phyloP scores from a whole-genome alignment of 768 basidiomycete species.

The Leccinellum luteum region DNA sequence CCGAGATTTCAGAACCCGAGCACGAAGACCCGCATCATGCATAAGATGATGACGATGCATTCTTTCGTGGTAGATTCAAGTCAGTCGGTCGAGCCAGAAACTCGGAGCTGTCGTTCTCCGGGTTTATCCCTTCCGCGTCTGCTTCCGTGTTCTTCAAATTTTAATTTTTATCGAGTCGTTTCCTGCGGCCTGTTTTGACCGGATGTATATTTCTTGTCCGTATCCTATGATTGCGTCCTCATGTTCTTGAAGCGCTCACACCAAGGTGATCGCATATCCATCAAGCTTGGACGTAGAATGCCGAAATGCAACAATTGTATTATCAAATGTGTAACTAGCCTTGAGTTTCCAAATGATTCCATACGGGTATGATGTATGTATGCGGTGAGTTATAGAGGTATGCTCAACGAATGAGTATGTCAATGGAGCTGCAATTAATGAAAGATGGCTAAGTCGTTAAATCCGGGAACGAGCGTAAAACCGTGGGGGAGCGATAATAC shows the following conservation, averaged over 20 bases:
- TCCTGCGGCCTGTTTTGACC: no score
- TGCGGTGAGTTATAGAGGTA: neutral
- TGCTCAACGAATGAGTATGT: neutral
- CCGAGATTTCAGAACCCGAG: neutral
- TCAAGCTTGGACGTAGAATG: no score
- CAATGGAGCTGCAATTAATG: neutral
- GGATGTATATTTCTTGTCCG: no score
- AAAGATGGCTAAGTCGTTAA: neutral
- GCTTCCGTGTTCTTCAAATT: no score
- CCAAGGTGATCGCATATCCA: no score
- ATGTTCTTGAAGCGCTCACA: neutral
- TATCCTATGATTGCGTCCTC: neutral
- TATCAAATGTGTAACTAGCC: neutral
- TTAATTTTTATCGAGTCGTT: no score
- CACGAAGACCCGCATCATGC: neutral
- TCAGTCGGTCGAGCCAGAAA: no score
- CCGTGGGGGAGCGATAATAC: neutral
- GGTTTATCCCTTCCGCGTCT: no score
- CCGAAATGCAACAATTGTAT: neutral
- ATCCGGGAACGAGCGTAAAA: neutral
- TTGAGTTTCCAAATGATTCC: neutral
- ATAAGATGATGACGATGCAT: neutral
- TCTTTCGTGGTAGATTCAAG: no score
- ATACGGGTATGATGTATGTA: neutral
- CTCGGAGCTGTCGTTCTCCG: no score